A percentile compares a stretch with the other conserved stretches of the same genome.
Evolutionary conservation across 2,329 filamentous ascomycete species (phyloP).

Genomic region (Clarireedia paspali): DNA sequence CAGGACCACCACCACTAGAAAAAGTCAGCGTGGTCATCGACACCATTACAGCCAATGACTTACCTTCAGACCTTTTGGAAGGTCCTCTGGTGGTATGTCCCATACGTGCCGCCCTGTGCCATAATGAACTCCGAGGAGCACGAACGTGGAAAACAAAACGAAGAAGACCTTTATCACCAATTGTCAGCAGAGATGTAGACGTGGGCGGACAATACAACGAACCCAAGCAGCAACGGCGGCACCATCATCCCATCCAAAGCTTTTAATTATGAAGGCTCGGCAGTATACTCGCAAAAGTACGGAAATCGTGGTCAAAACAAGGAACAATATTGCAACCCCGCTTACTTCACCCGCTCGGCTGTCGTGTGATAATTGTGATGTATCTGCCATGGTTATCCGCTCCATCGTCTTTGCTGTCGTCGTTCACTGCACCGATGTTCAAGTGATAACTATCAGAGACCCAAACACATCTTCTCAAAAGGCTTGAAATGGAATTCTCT

Average conservation of each 20-base stretch:
- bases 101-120: slow-evolving; percentile 24
- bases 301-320: slow-evolving; percentile 29
- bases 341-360: slow-evolving; percentile 22
- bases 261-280: slow-evolving; percentile 19
- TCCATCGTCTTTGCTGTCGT: too few species aligned
- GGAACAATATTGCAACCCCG: slow-evolving; percentile 31
- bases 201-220: not conserved
- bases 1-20: slow-evolving; percentile 31
- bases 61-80: slow-evolving; percentile 28
- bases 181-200: not conserved
- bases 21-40: not conserved
- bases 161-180: slow-evolving; percentile 17
- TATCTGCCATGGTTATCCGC: too few species aligned
- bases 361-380: not conserved
- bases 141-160: slow-evolving; percentile 19
- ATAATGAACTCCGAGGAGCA: slow-evolving; percentile 19
- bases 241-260: slow-evolving; percentile 24
- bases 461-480: too few species aligned
- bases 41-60: not conserved
- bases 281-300: slow-evolving; percentile 21
- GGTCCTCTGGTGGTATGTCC: slow-evolving; percentile 15
- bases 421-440: too few species aligned
- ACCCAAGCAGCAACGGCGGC: slow-evolving; percentile 7
- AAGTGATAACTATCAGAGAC: too few species aligned
- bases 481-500: too few species aligned